A percentile compares a stretch with the other conserved stretches of the same genome.
Conservation (phyloP, 352 stramenopile species). For the Phytophthora macrochlamydospora region DNA sequence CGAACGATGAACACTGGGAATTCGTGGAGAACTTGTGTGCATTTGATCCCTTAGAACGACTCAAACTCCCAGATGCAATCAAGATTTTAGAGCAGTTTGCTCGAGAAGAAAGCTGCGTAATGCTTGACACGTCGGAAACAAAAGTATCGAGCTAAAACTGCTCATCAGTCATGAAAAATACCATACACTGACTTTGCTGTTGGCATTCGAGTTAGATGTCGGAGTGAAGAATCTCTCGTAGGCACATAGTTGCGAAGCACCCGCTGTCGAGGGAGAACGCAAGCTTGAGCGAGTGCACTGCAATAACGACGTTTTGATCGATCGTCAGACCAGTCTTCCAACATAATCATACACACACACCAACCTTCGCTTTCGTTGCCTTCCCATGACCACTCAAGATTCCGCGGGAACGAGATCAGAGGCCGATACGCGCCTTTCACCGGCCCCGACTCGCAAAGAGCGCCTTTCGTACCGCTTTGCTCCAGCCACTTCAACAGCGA, state of each 20-base stretch:
- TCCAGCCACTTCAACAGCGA: conserved; percentile 44
- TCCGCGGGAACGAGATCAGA: conserved; percentile 44
- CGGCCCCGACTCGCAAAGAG: conserved; percentile 38
- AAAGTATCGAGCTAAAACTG: no score
- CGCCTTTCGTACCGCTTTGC: conserved; percentile 48
- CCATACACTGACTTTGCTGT: neutral
- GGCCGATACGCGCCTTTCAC: conserved; percentile 71
- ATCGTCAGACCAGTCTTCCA: neutral
- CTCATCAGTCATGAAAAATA: no score
- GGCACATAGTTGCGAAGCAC: conserved; percentile 82
- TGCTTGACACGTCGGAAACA: no score
- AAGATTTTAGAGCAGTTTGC: neutral
- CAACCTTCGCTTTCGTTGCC: conserved; percentile 24
- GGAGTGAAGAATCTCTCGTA: conserved; percentile 65
- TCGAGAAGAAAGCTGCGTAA: neutral
- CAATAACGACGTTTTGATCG: conserved; percentile 4
- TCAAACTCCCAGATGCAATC: neutral
- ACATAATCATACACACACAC: conserved; percentile 7
- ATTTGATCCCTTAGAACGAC: neutral
- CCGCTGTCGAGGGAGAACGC: conserved; percentile 68
- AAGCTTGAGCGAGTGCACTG: conserved; percentile 30
- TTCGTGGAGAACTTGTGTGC: neutral
- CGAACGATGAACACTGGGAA: neutral
- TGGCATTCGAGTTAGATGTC: conserved; percentile 43
- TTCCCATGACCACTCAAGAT: conserved; percentile 52